Conservation (phyloP, 2,329 filamentous ascomycete genomes). For the Trichoderma endophyticum region DNA sequence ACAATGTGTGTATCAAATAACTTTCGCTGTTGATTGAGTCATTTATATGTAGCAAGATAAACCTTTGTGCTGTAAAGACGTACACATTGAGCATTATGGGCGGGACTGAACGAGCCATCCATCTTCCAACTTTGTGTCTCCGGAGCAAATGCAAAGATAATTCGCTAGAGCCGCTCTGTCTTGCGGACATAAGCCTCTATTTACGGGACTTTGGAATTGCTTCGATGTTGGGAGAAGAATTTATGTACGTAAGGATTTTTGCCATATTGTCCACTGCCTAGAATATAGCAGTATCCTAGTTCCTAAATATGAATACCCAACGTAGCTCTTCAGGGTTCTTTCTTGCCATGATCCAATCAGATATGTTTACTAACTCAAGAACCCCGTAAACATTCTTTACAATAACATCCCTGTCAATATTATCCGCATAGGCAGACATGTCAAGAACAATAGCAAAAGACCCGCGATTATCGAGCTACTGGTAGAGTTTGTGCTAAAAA, state of each 20-base stretch:
- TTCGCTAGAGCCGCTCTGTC: background rate
- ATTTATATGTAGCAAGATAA: background rate
- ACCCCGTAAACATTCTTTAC: background rate
- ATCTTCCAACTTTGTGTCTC: background rate
- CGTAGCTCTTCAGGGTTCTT: background rate
- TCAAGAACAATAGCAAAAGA: background rate
- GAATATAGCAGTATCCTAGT: background rate
- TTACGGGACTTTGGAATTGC: background rate
- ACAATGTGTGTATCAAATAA: background rate
- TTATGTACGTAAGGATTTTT: background rate
- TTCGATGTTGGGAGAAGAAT: background rate
- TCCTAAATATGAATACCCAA: background rate
- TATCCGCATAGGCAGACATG: background rate
- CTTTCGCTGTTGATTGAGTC: background rate
- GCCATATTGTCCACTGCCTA: background rate
- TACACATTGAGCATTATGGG: background rate
- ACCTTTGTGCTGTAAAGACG: background rate
- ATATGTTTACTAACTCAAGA: background rate
- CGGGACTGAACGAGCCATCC: background rate
- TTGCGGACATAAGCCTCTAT: background rate
- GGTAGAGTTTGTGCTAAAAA: background rate
- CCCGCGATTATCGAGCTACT: too few relatives aligned
- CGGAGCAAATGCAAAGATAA: background rate
- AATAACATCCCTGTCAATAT: background rate
- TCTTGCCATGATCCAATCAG: background rate